Evolutionary conservation across 31 red algal species (phyloP), one percentile per base, ranked within the genome.

Genomic region (Odonthalia washingtoniensis): DNA sequence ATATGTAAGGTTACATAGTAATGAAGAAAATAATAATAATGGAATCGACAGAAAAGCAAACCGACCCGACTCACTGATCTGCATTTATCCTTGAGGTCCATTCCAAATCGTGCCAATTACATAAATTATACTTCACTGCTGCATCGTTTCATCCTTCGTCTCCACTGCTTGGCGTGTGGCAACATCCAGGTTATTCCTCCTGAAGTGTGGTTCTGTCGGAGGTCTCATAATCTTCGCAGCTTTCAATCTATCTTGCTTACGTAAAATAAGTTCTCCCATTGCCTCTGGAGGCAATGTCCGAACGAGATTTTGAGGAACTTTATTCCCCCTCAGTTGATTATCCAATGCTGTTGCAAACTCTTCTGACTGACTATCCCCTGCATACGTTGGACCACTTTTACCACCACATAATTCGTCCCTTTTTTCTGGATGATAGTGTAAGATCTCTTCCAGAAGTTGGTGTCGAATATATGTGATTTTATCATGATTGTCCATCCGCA

Each of bases 351-450:
- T 52, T 44, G 87, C 85, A 78, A 97, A 94, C 14, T 42, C 69
- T 64, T 82, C 83, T n/a, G 81, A 81, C 68, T 94, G 74, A 31
- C 91, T 92, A 26, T 83, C 81, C 28, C 94, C 44, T 62, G 91
- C 88, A 65, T 94, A 97, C 4, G 17, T 78, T 18, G 70, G 82
- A 1, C 68, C 76, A 27, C 28, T 63, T 4, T 93, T 24, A 74
- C 89, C 91, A 21, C 69, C 45, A 62, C 40, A 66, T 4, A 98
- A 34, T 77, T 92, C 91, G 26, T 96, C 92, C 35, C 81, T 65
- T 38, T 92, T 84, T 62, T 99, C 93, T 5, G 97, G 97, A 67
- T 99, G 97, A 74, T 96, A 99, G 37, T 83, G 76, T 16, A 88
- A 70, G 63, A 99, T 99, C 70, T 99, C 97, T 74, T 85, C 87